These are phyloP conservation scores for Wickerhamomyces kurtzmanii DNA, from an alignment of 805 yeast species.

Conservation along the genomic window DNA sequence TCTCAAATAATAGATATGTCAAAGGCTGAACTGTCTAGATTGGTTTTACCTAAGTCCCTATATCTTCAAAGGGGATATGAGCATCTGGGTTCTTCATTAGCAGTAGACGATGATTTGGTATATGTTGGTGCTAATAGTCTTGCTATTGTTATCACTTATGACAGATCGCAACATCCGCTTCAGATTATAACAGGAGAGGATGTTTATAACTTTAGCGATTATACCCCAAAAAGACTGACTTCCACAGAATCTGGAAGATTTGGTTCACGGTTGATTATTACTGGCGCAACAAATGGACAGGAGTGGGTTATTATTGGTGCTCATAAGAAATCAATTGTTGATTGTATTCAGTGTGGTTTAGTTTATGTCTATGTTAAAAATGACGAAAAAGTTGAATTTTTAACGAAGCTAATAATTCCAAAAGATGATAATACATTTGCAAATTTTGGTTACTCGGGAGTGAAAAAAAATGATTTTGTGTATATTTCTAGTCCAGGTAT, in stretches of 20 bases:
- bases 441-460: constrained; percentile 8
- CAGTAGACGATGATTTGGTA: constrained; percentile 14
- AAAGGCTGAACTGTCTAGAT: neutral
- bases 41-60: constrained; percentile 10
- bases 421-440: constrained; percentile 3
- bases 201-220: constrained; percentile 16
- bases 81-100: constrained; percentile 28
- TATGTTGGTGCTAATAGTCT: constrained; percentile 29
- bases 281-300: constrained; percentile 11
- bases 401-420: constrained; percentile 1
- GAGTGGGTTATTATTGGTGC: constrained; percentile 21
- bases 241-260: constrained; percentile 9
- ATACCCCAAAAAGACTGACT: constrained; percentile 6
- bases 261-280: constrained; percentile 8
- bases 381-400: constrained; percentile 1
- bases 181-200: constrained; percentile 7
- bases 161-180: constrained; percentile 11
- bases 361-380: constrained; percentile 20
- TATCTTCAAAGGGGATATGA: constrained; percentile 22
- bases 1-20: constrained; percentile 5
- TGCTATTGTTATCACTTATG: constrained; percentile 26
- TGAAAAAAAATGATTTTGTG: constrained; percentile 11
- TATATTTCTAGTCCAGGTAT: constrained; percentile 34
- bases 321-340: constrained; percentile 15
- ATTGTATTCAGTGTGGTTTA: constrained; percentile 29